Percentiles rank a stretch among this genome's conserved stretches.
These are phyloP conservation scores for Prunus mira DNA, from an alignment of 306 rosid genomes.

Conservation along the genomic window DNA sequence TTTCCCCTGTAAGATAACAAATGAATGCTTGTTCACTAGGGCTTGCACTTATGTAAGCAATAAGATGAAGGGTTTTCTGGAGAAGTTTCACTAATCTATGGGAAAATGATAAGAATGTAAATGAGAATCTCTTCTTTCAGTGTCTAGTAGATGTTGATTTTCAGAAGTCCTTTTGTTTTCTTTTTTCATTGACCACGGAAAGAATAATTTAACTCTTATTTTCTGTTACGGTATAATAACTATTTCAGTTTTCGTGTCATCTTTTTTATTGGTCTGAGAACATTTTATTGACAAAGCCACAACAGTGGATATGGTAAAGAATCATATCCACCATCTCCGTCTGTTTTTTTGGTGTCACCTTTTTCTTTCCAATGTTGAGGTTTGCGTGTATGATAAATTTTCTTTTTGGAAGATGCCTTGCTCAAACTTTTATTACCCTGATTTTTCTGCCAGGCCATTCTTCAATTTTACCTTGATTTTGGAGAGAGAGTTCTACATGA, in stretches of 20 bases:
- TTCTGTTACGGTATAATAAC: neutral
- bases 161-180: neutral
- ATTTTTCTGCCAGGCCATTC: slow-evolving; percentile 54
- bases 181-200: neutral
- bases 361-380: neutral
- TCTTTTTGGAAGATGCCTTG: neutral
- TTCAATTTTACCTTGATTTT: slow-evolving; percentile 90
- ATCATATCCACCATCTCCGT: neutral
- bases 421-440: slow-evolving; percentile 14
- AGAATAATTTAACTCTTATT: neutral
- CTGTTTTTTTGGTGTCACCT: neutral
- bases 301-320: neutral
- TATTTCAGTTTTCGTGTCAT: neutral
- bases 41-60: neutral
- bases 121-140: neutral
- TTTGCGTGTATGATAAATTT: neutral
- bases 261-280: neutral
- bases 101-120: neutral
- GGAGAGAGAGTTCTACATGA: slow-evolving; percentile 91
- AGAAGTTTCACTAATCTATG: neutral
- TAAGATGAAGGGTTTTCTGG: neutral
- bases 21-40: neutral
- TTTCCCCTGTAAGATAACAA: neutral
- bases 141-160: neutral
- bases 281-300: neutral